Percentiles rank a stretch among this genome's conserved stretches.
Evolutionary conservation across 2,329 filamentous ascomycete species (phyloP).

Genomic region (Sporothrix brasiliensis): DNA sequence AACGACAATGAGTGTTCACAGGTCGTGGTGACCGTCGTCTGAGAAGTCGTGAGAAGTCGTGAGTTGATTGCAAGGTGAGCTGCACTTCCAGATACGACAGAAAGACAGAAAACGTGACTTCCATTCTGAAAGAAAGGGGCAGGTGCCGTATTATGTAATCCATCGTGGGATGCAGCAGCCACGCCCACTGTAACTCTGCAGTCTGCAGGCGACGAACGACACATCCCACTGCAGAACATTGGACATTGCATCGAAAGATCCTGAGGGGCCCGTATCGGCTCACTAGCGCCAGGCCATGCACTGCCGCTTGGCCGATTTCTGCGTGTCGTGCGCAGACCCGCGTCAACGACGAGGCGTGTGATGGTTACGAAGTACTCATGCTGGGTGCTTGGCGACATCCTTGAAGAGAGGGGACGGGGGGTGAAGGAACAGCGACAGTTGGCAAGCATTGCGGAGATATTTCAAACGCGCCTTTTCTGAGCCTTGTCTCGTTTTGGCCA

Average conservation of each 20-base stretch:
- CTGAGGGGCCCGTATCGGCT: neutral
- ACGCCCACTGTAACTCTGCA: neutral
- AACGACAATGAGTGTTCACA: neutral
- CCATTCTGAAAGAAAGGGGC: conserved; percentile 21
- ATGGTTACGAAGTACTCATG: neutral
- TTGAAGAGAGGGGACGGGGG: conserved; percentile 3
- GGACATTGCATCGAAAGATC: neutral
- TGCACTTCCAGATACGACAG: neutral
- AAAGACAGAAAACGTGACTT: conserved; percentile 17
- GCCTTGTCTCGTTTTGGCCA: conserved; percentile 22
- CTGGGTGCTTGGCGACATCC: conserved; percentile 2
- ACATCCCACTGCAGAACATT: conserved; percentile 1
- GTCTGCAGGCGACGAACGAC: neutral
- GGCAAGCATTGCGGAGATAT: conserved; percentile 27
- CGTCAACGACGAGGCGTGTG: conserved; percentile 17
- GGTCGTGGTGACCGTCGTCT: neutral
- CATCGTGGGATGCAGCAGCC: neutral
- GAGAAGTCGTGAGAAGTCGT: too few relatives aligned
- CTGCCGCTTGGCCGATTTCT: conserved; percentile 4
- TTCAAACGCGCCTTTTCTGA: conserved; percentile 28
- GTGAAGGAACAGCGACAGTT: conserved; percentile 18
- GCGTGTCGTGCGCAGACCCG: conserved; percentile 7
- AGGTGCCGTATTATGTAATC: conserved; percentile 8
- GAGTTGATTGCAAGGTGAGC: neutral
- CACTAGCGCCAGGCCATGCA: neutral